Percentiles rank a stretch among this genome's conserved stretches.
Evolutionary conservation across 805 yeast species (phyloP).

Genomic region (Candida chauliodis): DNA sequence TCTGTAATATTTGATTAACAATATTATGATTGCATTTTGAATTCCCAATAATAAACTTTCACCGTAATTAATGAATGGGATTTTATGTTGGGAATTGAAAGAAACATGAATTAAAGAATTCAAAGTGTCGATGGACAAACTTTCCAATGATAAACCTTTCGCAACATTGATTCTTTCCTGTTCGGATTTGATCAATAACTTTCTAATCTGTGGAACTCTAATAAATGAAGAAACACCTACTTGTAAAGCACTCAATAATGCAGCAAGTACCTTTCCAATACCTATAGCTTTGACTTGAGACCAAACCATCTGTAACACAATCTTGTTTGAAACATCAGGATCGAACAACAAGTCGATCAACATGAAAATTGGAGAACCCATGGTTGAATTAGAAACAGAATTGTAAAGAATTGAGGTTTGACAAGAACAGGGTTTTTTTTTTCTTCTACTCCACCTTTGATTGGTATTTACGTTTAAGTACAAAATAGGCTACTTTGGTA

Average conservation of each 20-base stretch:
- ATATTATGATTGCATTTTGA: slow-evolving; percentile 35
- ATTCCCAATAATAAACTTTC: slow-evolving; percentile 37
- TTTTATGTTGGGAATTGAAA: slow-evolving; percentile 32
- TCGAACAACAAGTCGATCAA: slow-evolving; percentile 32
- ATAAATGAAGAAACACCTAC: slow-evolving; percentile 38
- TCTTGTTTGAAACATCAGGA: slow-evolving; percentile 37
- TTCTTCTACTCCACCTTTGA: no score
- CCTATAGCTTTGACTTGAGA: slow-evolving; percentile 33
- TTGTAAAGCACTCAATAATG: slow-evolving; percentile 28
- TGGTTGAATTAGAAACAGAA: slow-evolving; percentile 1
- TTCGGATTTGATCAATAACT: slow-evolving; percentile 23
- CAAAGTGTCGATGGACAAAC: slow-evolving; percentile 34
- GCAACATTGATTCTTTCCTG: slow-evolving; percentile 27
- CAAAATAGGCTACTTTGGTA: no score
- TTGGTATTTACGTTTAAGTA: no score
- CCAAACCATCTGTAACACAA: slow-evolving; percentile 35
- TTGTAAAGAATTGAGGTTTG: not conserved
- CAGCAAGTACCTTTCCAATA: slow-evolving; percentile 29
- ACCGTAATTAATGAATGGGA: slow-evolving; percentile 37
- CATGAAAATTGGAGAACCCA: slow-evolving; percentile 26
- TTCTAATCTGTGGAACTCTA: slow-evolving; percentile 39
- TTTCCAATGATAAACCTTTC: slow-evolving; percentile 33
- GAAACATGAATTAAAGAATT: slow-evolving; percentile 37
- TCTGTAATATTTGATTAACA: slow-evolving; percentile 33
- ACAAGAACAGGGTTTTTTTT: not conserved